Conservation (phyloP, 2,329 filamentous ascomycete genomes). For the Cladosporium sp. region DNA sequence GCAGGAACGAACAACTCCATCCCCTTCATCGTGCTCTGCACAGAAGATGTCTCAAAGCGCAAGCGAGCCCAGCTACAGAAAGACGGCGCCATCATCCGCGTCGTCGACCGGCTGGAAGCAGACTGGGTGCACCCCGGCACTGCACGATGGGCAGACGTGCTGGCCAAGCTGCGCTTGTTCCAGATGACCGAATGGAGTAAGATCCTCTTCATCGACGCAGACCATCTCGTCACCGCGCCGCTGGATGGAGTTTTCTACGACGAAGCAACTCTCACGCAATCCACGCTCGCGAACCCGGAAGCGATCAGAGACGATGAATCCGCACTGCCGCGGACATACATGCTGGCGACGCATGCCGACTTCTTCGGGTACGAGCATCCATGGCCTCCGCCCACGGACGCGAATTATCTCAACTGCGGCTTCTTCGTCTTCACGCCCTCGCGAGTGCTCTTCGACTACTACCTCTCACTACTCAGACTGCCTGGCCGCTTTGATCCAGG, state of each 20-base stretch:
- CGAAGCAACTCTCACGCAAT: conserved; percentile 31
- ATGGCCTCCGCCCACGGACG: conserved; percentile 27
- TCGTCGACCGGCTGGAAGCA: conserved; percentile 30
- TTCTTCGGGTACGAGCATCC: conserved; percentile 30
- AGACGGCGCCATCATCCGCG: conserved; percentile 35
- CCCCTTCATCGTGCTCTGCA: conserved; percentile 37
- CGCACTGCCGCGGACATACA: conserved; percentile 35
- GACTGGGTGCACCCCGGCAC: conserved; percentile 28
- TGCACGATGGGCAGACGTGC: conserved; percentile 31
- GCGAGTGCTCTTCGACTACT: conserved; percentile 33
- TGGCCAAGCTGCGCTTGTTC: conserved; percentile 36
- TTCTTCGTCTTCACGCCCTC: conserved; percentile 37
- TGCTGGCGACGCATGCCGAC: conserved; percentile 36
- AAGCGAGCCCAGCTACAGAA: conserved; percentile 33
- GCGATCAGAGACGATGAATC: conserved; percentile 31
- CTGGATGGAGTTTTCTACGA: conserved; percentile 35
- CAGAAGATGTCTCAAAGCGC: conserved; percentile 29
- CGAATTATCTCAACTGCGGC: conserved; percentile 33
- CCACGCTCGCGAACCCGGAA: conserved; percentile 22
- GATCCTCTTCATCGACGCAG: conserved; percentile 35
- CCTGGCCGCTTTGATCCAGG: conserved; percentile 31
- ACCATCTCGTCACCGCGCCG: conserved; percentile 27
- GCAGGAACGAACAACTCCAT: conserved; percentile 33
- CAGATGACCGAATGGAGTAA: conserved; percentile 31
- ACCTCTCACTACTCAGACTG: conserved; percentile 30